Base-by-base conservation (phyloP, 179 eudicot species). In the Silene coronaria region DNA sequence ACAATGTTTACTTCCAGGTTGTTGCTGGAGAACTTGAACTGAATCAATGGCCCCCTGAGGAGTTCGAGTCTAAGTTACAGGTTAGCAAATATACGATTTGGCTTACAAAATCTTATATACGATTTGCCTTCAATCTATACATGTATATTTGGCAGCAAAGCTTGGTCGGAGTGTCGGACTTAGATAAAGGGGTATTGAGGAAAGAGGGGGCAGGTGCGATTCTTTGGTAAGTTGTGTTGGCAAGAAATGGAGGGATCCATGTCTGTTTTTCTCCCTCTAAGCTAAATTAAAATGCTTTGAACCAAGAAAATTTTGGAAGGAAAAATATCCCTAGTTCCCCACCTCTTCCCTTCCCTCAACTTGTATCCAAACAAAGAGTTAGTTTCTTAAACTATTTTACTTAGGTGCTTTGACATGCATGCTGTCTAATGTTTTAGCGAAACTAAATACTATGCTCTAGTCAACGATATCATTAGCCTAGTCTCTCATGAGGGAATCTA, bases 11-110 rank as follows among this genome's bases (percentile, higher is more conserved):
- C 75, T n/a, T 78, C 77, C 90, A 96, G 99, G 97, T 96, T 82
- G 92, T 89, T 81, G 99, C 97, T 58, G 99, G 99, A 76, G 99
- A 96, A 85, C 90, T 93, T 67, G 99, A 96, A 80, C 82, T 93
- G 69, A 91, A 88, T 70, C 89, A 88, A 75, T 91, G 97, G 93
- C 85, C 98, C 61, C 98, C 99, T 10, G 93, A 90, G 79, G 99
- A 96, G 75, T 91, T 96, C 62, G 97, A 96, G 83, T 81, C 96
- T 76, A 96, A 96, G 85, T 78, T 96, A 78, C 97, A 89, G 97
- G 99, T 90, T 71, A 80, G 86, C 48, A 28, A 45, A 23, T 13
- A n/a, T 57, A 23, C 45, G 19, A 59, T 62, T 5, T 58, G 6
- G 21, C 67, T 53, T 34, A n/a, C n/a, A n/a, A n/a, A n/a, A n/a